Evolutionary conservation across 129 eudicot genomes (phyloP).

Genomic region (Artemisia argyi): DNA sequence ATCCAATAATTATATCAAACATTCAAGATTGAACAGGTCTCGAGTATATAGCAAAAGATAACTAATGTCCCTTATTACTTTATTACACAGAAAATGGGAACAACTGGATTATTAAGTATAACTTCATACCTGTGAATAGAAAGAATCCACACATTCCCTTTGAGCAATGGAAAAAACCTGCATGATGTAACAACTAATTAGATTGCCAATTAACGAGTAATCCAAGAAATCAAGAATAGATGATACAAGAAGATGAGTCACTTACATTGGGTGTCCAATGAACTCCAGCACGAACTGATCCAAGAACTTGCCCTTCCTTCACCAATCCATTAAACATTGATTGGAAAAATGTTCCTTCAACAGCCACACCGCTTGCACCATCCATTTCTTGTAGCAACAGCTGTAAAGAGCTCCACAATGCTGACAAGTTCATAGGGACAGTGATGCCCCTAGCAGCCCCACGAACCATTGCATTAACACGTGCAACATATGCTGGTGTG

Average conservation of each 20-base stretch:
- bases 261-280: conserved; percentile 98
- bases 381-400: conserved; percentile 80
- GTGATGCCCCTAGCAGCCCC: conserved; percentile 93
- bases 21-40: not conserved
- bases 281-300: conserved; percentile 98
- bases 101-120: conserved; percentile 2
- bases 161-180: conserved; percentile 98
- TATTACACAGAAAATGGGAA: not conserved
- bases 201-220: not conserved
- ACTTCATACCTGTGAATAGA: conserved; percentile 78
- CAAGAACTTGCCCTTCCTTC: conserved; percentile 85
- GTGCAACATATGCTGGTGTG: conserved; percentile 95
- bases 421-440: conserved; percentile 82
- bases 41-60: not conserved
- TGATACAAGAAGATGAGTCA: not conserved
- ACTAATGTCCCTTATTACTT: not conserved
- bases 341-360: conserved; percentile 87
- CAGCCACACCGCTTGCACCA: conserved; percentile 89
- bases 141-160: conserved; percentile 90
- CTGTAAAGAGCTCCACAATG: conserved; percentile 88
- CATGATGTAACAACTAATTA: conserved; percentile 23
- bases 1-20: conserved; percentile 6
- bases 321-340: conserved; percentile 93
- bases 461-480: conserved; percentile 94
- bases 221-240: conserved; percentile 1